Evolutionary conservation across 2,329 filamentous ascomycete genomes (phyloP), one percentile per base, ranked within the genome.

Genomic region (Fusarium odoratissimum): DNA sequence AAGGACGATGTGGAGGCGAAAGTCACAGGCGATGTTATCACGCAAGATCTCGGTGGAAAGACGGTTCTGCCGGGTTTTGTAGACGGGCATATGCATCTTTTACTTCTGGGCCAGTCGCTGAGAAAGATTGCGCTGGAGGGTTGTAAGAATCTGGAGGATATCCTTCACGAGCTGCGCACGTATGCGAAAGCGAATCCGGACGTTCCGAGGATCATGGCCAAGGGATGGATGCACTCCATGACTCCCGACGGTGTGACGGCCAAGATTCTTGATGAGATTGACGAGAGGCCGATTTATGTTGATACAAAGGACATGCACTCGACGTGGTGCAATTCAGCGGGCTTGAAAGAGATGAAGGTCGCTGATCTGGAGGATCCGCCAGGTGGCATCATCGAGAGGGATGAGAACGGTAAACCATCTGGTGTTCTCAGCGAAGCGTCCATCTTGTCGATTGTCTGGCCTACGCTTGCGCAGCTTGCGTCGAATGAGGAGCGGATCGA

Each of bases 281-380:
- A 89, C 62, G 79, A 84, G 3, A 79, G 87, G 42, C 87, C 88
- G 3, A 88, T 90, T 33, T 89, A 87, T 61, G 83, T 90, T 62
- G 87, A 90, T 65, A 85, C 86, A 6, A 88, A 88, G 71, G 87
- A 89, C 60, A 78, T 90, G 69, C 88, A 90, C 74, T 87, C 86
- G 1, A 84, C 85, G 3, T 90, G 88, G 88, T 89, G 87, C 77
- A 89, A 86, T 71, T 84, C 81, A 12, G 82, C 85, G 3, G 88
- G 85, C 1, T 75, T 90, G 11, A 70, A 80, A 46, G 88, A 90
- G 75, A 79, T 90, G 78, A 81, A 80, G 6, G 78, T 88, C 12
- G 79, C 83, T 35, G 79, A 83, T 5, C 81, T 85, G 72, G 77
- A 83, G 5, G 84, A 87, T 37, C 87, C 87, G 0, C 81, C 82